Conservation (phyloP, 2,329 filamentous ascomycete species). For the Aspergillus udagawae region DNA sequence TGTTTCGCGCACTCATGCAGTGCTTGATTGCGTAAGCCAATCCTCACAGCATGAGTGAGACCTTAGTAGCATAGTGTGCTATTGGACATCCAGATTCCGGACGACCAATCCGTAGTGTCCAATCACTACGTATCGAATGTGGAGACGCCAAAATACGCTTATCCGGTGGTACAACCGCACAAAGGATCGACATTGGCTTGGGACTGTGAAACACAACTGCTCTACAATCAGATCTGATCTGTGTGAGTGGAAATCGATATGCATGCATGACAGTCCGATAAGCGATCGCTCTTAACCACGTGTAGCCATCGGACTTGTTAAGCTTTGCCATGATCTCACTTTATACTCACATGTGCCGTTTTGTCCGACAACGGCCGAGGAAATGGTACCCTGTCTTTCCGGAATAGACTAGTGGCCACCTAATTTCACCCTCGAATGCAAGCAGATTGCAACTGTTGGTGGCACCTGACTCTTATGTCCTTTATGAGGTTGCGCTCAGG, state of each 20-base stretch:
- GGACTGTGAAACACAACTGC: no score
- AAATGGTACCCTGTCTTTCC: background rate
- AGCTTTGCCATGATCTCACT: background rate
- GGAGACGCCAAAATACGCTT: no score
- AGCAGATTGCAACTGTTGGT: background rate
- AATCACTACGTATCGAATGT: no score
- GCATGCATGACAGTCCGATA: background rate
- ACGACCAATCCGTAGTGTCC: no score
- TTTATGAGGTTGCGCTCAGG: background rate
- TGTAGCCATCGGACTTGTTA: constrained; percentile 5
- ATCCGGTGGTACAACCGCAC: no score
- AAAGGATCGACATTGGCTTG: no score
- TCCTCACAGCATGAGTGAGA: no score
- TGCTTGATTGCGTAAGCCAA: no score
- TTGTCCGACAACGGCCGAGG: background rate
- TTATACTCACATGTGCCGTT: background rate
- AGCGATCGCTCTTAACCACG: background rate
- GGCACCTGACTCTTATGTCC: background rate
- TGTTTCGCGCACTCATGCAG: no score
- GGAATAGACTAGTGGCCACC: background rate
- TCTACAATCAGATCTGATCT: no score
- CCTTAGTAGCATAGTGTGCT: no score
- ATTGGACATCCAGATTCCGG: no score
- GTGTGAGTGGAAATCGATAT: background rate
- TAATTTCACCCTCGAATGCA: background rate